Conservation (phyloP, 164 flowering plant genomes). For the Liquidambar formosana region DNA sequence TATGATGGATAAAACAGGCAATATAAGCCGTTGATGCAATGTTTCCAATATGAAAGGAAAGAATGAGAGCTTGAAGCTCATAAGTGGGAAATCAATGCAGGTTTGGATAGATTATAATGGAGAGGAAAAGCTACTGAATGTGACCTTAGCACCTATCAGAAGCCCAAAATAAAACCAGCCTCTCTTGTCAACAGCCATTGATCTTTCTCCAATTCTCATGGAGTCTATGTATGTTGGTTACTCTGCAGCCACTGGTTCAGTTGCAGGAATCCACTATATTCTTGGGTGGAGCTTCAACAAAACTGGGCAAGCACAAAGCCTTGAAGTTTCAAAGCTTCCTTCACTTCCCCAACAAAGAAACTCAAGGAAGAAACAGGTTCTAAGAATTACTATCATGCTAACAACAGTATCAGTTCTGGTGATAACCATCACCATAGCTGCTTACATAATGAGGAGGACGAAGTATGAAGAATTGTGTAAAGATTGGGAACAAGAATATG, state of each 20-base stretch:
- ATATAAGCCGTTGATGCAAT: too few species aligned
- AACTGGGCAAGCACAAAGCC: too few species aligned
- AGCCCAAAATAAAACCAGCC: too few species aligned
- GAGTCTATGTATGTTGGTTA: conserved; percentile 19
- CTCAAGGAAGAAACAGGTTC: neutral
- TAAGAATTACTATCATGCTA: neutral
- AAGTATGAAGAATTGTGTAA: conserved; percentile 31
- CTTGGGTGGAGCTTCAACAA: conserved; percentile 28
- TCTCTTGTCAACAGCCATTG: neutral
- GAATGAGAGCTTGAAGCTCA: too few species aligned
- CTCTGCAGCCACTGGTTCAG: conserved; percentile 17
- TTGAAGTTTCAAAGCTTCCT: conserved; percentile 16
- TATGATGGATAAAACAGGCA: too few species aligned
- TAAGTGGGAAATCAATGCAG: too few species aligned
- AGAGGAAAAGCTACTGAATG: too few species aligned
- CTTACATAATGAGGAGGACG: conserved; percentile 18
- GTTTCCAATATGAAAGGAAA: too few species aligned
- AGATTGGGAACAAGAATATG: too few species aligned
- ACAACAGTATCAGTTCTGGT: neutral
- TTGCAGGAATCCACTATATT: conserved; percentile 17
- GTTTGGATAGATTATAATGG: too few species aligned
- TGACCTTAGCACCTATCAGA: too few species aligned
- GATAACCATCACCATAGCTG: neutral
- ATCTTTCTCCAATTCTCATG: conserved; percentile 5
- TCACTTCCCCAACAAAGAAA: too few species aligned